These are phyloP conservation scores for Cajanus cajan DNA, from an alignment of 306 rosid species.

Conservation along the genomic window DNA sequence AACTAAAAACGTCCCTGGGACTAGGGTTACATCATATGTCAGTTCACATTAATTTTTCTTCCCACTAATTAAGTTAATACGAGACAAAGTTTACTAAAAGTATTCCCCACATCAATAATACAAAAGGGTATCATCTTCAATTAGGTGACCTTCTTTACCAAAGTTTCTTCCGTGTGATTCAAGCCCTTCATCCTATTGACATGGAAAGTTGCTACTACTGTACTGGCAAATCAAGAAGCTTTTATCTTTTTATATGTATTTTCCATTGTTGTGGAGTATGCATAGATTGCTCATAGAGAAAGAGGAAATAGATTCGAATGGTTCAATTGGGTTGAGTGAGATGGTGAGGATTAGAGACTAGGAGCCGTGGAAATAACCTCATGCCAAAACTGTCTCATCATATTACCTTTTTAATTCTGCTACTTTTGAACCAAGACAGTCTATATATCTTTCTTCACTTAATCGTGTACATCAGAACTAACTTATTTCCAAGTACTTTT, in stretches of 20 bases:
- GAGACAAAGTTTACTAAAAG: constrained; percentile 16
- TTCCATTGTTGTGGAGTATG: not conserved
- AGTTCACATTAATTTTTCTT: constrained; percentile 19
- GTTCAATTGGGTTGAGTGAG: not conserved
- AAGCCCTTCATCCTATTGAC: not conserved
- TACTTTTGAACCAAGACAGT: not conserved
- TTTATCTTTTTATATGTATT: not conserved
- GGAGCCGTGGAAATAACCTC: constrained; percentile 1
- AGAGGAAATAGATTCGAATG: not conserved
- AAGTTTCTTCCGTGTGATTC: constrained; percentile 23
- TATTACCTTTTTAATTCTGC: not conserved
- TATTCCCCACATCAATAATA: constrained; percentile 32
- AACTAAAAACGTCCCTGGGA: constrained; percentile 28
- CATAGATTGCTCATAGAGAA: not conserved
- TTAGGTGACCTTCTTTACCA: constrained; percentile 12
- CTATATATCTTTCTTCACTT: not conserved
- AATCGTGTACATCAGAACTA: not conserved
- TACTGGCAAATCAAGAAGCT: not conserved
- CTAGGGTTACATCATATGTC: constrained; percentile 31
- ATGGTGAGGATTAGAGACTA: not conserved
- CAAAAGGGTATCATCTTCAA: constrained; percentile 4
- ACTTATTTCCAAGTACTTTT: not conserved
- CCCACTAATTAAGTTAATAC: constrained; percentile 23
- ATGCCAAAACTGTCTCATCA: not conserved
- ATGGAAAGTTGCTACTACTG: not conserved